Base-by-base conservation (phyloP, 768 basidiomycete genomes). In the Mycena epipterygia region DNA sequence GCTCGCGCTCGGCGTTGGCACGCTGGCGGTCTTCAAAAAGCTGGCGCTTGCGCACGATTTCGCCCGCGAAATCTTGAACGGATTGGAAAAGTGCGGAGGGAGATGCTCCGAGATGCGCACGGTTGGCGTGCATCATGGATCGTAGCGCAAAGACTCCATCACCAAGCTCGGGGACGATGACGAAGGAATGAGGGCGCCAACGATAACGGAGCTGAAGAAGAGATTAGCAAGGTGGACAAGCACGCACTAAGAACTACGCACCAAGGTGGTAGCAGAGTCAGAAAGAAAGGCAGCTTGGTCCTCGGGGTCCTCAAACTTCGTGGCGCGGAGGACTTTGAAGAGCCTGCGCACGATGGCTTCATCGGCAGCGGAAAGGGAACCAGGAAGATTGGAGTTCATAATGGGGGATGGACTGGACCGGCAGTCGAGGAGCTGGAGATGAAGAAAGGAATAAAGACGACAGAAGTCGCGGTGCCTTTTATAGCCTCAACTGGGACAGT, bases 261-360 rank as follows among this genome's bases (percentile, higher is more conserved):
- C 64, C 5, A 66, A n/a, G 11, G 64, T 30, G 17, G 17, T 6
- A 8, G 64, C 64, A 3, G 55, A 66, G 2, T 55, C 53, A 16
- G 49, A 53, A n/a, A 66, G 55, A n/a, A 66, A 66, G 1, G 41
- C 11, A 13, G 57, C 64, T 55, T 66, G 64, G 37, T 64, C 64
- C 25, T 46, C 64, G 46, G 64, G 64, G 19, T 64, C 64, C 1
- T 55, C 64, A 29, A 30, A 66, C 0, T 19, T 14, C 0, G 64
- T 66, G 23, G 64, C 64, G n/a, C 48, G 48, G 17, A 62, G 16
- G 13, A 48, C 19, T 39, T 62, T 62, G 48, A 16, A n/a, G 21
- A 62, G 32, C 25, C 29, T 49, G 35, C 46, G 48, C 19, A 62
- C 32, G 6, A 33, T 17, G 11, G 9, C 9, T 30, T 62, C 61